phyloP scores from a whole-genome alignment of 306 rosid species.

The Vigna unguiculata region DNA sequence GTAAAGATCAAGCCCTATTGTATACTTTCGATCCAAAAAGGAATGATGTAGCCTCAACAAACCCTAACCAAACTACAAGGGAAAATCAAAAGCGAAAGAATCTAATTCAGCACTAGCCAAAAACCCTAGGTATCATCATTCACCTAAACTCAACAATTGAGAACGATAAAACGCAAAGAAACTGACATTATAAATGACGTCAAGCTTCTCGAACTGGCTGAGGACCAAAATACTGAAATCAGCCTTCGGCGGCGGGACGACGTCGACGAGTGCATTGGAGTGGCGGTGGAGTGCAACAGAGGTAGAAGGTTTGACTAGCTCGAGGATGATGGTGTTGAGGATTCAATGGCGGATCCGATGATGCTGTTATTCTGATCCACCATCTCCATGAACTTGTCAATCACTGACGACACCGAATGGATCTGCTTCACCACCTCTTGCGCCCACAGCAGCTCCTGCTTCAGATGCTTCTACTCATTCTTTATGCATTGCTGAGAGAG shows the following conservation, averaged over 20 bases:
- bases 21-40: too few relatives aligned
- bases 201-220: constrained; percentile 99
- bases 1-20: too few relatives aligned
- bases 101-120: too few relatives aligned
- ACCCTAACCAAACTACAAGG: background rate
- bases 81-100: too few relatives aligned
- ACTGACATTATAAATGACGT: constrained; percentile 86
- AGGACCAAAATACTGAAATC: constrained; percentile 95
- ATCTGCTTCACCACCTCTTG: constrained; percentile 96
- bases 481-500: too few relatives aligned
- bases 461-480: too few relatives aligned
- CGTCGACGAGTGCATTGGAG: constrained; percentile 96
- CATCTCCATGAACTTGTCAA: constrained; percentile 99
- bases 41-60: background rate
- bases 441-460: constrained; percentile 93
- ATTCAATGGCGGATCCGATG: too few relatives aligned
- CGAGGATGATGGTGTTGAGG: too few relatives aligned
- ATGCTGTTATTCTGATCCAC: constrained; percentile 92
- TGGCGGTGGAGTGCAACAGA: constrained; percentile 97
- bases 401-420: too few relatives aligned
- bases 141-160: background rate
- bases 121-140: too few relatives aligned
- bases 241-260: constrained; percentile 97
- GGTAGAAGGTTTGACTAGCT: too few relatives aligned
- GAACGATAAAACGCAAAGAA: background rate